Conservation (phyloP, 371 early-diverging fungal species). For the Basidiobolus meristosporus region DNA sequence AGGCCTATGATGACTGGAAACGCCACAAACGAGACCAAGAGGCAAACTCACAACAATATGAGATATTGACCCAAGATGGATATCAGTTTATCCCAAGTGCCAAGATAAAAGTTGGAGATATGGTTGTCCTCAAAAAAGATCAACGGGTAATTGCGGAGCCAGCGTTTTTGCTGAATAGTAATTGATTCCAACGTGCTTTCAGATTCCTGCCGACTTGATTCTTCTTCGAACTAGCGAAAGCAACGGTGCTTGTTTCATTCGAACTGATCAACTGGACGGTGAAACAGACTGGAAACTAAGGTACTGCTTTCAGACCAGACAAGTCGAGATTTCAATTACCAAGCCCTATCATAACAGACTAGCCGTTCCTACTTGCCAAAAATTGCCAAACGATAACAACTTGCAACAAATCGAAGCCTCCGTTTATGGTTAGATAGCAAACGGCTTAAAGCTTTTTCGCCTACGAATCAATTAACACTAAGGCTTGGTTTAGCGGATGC, state of each 20-base stretch:
- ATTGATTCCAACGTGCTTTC: constrained; percentile 3
- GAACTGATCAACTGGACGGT: constrained; percentile 99
- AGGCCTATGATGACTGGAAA: constrained; percentile 89
- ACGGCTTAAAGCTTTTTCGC: not conserved
- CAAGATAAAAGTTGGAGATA: constrained; percentile 84
- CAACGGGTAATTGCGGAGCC: constrained; percentile 33
- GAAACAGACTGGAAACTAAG: constrained; percentile 99
- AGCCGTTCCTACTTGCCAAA: constrained; percentile 66
- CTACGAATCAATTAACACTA: not conserved
- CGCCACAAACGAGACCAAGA: constrained; percentile 81
- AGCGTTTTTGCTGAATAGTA: not conserved
- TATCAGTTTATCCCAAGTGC: constrained; percentile 53
- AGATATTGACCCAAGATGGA: constrained; percentile 20
- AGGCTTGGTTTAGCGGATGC: constrained; percentile 42
- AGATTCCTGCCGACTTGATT: constrained; percentile 84
- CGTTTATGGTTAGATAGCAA: constrained; percentile 37
- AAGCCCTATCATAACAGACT: constrained; percentile 13
- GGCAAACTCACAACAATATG: constrained; percentile 78
- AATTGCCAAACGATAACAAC: constrained; percentile 30
- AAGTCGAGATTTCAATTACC: not conserved
- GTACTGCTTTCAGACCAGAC: not conserved
- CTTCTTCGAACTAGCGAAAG: constrained; percentile 73
- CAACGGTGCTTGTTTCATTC: constrained; percentile 86
- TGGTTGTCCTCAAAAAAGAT: constrained; percentile 80
- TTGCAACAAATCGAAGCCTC: constrained; percentile 37